Percentiles rank a stretch among this genome's conserved stretches.
Evolutionary conservation across 176 grass and related monocot genomes (phyloP).

Genomic region (Alopecurus myosuroides): DNA sequence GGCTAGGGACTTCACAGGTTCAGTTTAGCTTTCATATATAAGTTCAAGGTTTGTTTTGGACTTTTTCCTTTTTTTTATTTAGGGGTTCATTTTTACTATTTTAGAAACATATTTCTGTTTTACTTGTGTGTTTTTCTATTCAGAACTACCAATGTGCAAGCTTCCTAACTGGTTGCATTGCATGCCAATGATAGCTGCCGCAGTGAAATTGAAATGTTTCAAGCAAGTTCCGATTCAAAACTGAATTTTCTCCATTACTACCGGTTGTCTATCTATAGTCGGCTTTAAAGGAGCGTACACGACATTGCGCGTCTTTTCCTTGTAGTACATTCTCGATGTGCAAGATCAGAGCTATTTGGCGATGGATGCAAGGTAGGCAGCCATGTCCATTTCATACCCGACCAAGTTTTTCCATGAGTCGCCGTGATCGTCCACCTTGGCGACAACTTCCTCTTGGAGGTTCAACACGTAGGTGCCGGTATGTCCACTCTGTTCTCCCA

Average conservation of each 20-base stretch:
- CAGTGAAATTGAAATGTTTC: neutral
- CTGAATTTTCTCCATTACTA: no score
- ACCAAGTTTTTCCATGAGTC: slow-evolving; percentile 1
- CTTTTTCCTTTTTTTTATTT: neutral
- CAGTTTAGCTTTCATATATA: no score
- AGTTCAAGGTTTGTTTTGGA: no score
- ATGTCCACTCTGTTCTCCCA: neutral
- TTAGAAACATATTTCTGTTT: neutral
- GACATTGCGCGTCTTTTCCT: no score
- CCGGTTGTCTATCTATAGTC: no score
- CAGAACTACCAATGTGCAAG: no score
- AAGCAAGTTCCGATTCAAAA: no score
- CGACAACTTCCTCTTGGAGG: neutral
- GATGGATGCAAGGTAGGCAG: neutral
- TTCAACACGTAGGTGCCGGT: neutral
- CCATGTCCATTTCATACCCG: neutral
- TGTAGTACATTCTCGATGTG: no score
- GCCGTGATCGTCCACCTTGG: neutral
- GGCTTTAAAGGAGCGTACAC: no score
- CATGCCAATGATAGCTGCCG: neutral
- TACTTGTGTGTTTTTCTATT: neutral
- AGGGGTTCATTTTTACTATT: neutral
- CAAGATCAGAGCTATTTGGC: no score
- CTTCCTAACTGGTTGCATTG: neutral
- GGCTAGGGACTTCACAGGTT: no score